Conservation (phyloP, 2,329 filamentous ascomycete species). For the Dothidotthia symphoricarpi region DNA sequence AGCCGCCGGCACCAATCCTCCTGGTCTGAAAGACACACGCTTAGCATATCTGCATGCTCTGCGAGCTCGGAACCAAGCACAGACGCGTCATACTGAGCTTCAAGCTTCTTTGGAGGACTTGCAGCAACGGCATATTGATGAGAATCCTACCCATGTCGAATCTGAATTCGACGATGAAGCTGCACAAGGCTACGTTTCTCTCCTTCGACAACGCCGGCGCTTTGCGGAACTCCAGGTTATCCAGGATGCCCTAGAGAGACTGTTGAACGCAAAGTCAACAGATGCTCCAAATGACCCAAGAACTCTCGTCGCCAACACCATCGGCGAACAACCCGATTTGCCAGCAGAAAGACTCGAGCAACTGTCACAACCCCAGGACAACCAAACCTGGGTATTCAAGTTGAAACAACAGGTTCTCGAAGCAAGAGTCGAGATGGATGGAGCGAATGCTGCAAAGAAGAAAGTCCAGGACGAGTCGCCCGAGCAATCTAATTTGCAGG, state of each 20-base stretch:
- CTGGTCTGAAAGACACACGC: conserved; percentile 45
- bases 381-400: conserved; percentile 31
- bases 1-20: conserved; percentile 26
- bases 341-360: conserved; percentile 35
- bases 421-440: conserved; percentile 35
- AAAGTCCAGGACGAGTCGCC: conserved; percentile 13
- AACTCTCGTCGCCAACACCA: conserved; percentile 23
- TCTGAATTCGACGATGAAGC: conserved; percentile 31
- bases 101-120: conserved; percentile 35
- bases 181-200: conserved; percentile 41
- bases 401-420: conserved; percentile 43
- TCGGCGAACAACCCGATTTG: conserved; percentile 40
- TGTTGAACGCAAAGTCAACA: conserved; percentile 39
- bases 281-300: conserved; percentile 25
- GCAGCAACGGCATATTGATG: conserved; percentile 22
- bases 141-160: conserved; percentile 30
- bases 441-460: conserved; percentile 21
- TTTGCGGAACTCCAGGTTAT: conserved; percentile 49
- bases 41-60: conserved; percentile 49
- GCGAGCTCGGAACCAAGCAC: conserved; percentile 44
- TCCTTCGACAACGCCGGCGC: conserved; percentile 49
- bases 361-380: conserved; percentile 17
- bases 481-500: conserved; percentile 13
- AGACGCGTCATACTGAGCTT: conserved; percentile 37
- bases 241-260: conserved; percentile 45